These are phyloP conservation scores for Phoma sp. DNA, from an alignment of 2,329 filamentous ascomycete species.

Conservation along the genomic window DNA sequence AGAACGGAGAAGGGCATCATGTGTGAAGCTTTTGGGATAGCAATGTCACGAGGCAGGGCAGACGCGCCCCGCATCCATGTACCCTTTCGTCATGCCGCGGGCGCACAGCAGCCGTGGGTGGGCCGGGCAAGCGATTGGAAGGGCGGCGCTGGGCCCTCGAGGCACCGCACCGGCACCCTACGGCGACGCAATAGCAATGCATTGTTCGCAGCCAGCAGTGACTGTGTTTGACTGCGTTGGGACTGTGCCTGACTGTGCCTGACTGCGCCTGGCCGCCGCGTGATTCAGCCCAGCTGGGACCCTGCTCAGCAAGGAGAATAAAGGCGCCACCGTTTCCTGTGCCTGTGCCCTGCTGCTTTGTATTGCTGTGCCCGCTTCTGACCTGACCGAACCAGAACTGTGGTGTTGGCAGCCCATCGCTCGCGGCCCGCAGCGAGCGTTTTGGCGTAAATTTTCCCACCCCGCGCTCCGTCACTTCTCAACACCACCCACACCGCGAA, in stretches of 20 bases:
- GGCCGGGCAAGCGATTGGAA: conserved; percentile 24
- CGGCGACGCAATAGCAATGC: neutral
- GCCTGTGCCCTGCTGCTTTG: neutral
- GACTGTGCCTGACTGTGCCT: conserved; percentile 8
- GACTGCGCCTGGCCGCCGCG: neutral
- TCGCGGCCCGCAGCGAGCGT: conserved; percentile 1
- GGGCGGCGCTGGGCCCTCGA: neutral
- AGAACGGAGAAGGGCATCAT: conserved; percentile 11
- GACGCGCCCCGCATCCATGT: conserved; percentile 11
- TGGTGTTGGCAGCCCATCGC: neutral
- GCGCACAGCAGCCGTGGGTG: conserved; percentile 21
- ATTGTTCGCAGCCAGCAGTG: conserved; percentile 1
- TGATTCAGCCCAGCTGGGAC: neutral
- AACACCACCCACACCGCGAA: conserved; percentile 29
- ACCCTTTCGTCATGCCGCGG: conserved; percentile 9
- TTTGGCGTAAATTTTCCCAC: neutral
- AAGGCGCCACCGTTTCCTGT: neutral
- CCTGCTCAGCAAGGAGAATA: neutral
- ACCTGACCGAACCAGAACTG: too few species aligned
- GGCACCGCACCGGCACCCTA: neutral
- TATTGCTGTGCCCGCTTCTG: neutral
- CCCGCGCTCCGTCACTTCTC: conserved; percentile 12
- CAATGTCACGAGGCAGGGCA: conserved; percentile 8
- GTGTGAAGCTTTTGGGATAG: conserved; percentile 4
- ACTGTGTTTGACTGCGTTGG: conserved; percentile 2